Evolutionary conservation across 1,139 yeast species (phyloP).

Genomic region (Scheffersomyces quercinus): DNA sequence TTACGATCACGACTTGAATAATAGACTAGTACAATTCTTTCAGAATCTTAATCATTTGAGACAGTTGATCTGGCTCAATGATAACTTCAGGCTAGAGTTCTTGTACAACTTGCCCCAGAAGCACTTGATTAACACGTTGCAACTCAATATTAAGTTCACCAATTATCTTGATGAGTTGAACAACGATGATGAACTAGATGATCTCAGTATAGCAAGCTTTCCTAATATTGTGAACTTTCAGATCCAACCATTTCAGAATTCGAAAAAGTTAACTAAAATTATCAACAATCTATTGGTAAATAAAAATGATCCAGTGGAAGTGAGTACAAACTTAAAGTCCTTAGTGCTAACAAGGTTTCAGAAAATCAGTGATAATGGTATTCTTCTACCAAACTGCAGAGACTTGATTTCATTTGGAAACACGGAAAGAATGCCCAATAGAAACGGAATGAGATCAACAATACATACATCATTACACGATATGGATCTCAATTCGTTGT

Average conservation of each 20-base stretch:
- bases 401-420: conserved; percentile 5
- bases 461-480: conserved; percentile 1
- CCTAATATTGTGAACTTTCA: conserved; percentile 26
- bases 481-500: conserved; percentile 14
- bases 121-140: conserved; percentile 18
- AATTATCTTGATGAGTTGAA: conserved; percentile 18
- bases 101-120: conserved; percentile 23
- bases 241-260: conserved; percentile 28
- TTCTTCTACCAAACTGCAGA: conserved; percentile 4
- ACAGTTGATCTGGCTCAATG: conserved; percentile 35
- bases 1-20: conserved; percentile 27
- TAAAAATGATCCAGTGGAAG: conserved; percentile 6
- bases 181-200: conserved; percentile 7
- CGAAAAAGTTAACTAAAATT: conserved; percentile 18
- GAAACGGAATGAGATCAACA: neutral
- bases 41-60: conserved; percentile 17
- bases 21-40: conserved; percentile 21
- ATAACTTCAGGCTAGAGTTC: conserved; percentile 32
- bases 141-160: conserved; percentile 27
- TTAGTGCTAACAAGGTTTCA: conserved; percentile 22
- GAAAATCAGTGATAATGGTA: neutral
- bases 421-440: neutral
- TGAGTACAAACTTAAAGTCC: conserved; percentile 14
- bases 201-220: conserved; percentile 16
- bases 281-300: conserved; percentile 20